A percentile compares a stretch with the other conserved stretches of the same genome.
Conservation (phyloP, 495 filamentous ascomycete species). For the Immersiella caudata region DNA sequence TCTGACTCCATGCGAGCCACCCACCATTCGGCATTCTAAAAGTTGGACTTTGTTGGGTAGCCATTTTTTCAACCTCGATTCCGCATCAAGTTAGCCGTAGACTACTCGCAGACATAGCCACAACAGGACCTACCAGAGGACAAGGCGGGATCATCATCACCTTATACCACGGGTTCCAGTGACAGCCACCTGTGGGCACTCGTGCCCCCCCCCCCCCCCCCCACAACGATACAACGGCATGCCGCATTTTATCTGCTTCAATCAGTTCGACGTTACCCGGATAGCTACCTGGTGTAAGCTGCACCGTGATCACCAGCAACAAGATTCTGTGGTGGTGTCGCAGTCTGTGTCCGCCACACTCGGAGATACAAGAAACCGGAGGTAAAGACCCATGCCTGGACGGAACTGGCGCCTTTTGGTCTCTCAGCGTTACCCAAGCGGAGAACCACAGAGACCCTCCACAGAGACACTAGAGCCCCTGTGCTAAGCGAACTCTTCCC, state of each 20-base stretch:
- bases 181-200: not conserved
- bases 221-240: not conserved
- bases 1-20: slow-evolving; percentile 27
- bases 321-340: not conserved
- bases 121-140: not conserved
- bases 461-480: not conserved
- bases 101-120: not conserved
- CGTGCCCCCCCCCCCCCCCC: not conserved
- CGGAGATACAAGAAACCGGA: not conserved
- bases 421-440: not conserved
- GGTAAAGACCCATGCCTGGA: not conserved
- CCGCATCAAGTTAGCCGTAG: not conserved
- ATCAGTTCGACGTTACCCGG: not conserved
- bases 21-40: slow-evolving; percentile 4
- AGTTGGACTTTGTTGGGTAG: not conserved
- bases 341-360: not conserved
- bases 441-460: not conserved
- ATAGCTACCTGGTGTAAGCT: not conserved
- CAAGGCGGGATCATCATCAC: not conserved
- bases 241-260: not conserved
- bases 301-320: not conserved
- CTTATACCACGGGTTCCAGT: not conserved
- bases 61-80: not conserved
- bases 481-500: not conserved
- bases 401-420: not conserved